Conservation (phyloP, 257 asterid species). For the Verbena officinalis region DNA sequence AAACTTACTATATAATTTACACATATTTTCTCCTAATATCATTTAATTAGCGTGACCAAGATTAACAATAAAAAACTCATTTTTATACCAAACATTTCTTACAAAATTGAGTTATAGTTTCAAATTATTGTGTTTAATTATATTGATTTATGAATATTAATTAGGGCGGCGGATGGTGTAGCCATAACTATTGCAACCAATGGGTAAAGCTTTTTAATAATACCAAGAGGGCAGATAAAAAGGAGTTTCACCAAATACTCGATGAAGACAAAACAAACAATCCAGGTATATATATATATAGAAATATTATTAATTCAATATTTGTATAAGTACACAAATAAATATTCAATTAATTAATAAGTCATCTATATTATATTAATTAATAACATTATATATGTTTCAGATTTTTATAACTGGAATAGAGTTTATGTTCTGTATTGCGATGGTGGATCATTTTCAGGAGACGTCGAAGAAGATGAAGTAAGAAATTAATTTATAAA, state of each 20-base stretch:
- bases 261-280: neutral
- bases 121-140: neutral
- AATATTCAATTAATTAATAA: too few species aligned
- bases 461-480: conserved; percentile 21
- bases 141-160: neutral
- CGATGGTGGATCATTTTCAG: conserved; percentile 26
- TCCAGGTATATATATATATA: conserved; percentile 14
- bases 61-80: too few species aligned
- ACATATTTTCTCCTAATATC: too few species aligned
- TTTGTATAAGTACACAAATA: neutral
- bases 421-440: conserved; percentile 18
- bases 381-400: neutral
- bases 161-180: neutral
- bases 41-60: too few species aligned
- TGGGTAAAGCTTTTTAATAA: neutral
- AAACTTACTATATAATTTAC: too few species aligned
- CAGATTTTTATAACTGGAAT: conserved; percentile 30
- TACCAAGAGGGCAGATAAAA: neutral
- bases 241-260: neutral
- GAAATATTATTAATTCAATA: too few species aligned
- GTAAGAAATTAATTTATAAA: neutral
- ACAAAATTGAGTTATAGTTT: too few species aligned
- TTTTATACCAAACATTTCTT: too few species aligned
- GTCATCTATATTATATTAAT: neutral
- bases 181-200: neutral